Evolutionary conservation across 257 asterid genomes (phyloP), one percentile per base, ranked within the genome.

Genomic region (Ligustrum vulgare): DNA sequence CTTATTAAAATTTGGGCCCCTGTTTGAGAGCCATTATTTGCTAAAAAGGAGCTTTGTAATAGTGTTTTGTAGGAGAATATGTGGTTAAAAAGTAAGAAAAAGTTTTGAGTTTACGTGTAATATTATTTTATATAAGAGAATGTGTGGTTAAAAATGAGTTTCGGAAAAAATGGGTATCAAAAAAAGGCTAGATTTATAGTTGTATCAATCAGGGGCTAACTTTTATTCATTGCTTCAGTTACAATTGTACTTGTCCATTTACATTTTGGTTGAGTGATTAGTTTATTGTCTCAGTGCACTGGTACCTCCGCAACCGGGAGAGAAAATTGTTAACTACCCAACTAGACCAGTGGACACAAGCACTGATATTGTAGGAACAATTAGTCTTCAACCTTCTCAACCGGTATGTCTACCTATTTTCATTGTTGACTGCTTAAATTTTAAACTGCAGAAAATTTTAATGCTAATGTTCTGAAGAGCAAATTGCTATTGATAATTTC

Each of bases 331-430:
- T 69, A 91, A 86, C 76, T 94, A 94, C 88, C 98, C 97, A 39
- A 86, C 74, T 79, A 93, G 99, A 73, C 99, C 99, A 32, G 98
- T 94, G 84, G 98, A 92, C 83, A 86, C 97, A 71, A 77, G 84
- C 67, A 92, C 93, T 22, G 99, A 94, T 85, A 91, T 94, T 78
- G 99, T 91, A 85, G 99, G 98, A 81, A 91, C 99, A 72, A 91
- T 89, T 60, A 94, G 96, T 79, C 95, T 94, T 75, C 99, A 94
- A 87, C 91, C 97, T 77, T 82, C 97, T 82, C 98, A 91, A 81
- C 91, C 87, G 86, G 98, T 89, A 88, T 75, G 91, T 22, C 72
- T 70, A 39, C 80, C 49, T 33, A 66, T 79, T 67, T 66, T 71
- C 67, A 71, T 71, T 73, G 49, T 73, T 73, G 49, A 67, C 39